Conservation (phyloP, 1,139 yeast species). For the Diutina pseudorugosa region DNA sequence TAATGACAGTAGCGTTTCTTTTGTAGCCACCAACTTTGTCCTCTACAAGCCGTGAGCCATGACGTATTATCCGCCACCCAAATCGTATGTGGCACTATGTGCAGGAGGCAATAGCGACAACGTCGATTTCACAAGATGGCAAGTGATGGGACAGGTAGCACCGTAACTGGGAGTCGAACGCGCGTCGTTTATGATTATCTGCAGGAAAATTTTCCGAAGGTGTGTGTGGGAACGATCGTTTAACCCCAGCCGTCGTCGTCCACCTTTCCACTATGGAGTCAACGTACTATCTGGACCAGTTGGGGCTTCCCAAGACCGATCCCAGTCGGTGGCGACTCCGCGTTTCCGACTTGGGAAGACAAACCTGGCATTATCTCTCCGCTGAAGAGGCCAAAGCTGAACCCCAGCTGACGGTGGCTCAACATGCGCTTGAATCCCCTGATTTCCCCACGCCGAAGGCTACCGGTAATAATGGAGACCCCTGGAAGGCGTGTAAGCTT, state of each 20-base stretch:
- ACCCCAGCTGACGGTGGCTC: constrained; percentile 23
- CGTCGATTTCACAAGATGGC: no score
- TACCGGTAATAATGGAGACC: constrained; percentile 19
- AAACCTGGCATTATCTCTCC: constrained; percentile 64
- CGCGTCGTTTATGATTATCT: not conserved
- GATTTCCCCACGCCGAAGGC: constrained; percentile 34
- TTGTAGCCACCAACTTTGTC: not conserved
- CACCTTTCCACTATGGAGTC: not conserved
- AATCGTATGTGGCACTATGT: no score
- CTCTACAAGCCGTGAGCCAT: not conserved
- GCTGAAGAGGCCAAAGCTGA: constrained; percentile 23
- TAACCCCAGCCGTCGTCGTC: not conserved
- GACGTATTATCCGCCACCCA: not conserved
- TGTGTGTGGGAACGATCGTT: not conserved
- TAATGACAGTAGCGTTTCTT: not conserved
- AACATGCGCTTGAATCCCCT: not conserved
- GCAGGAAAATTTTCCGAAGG: not conserved
- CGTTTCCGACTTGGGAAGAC: constrained; percentile 62
- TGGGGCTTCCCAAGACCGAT: constrained; percentile 62
- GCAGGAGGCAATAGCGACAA: not conserved
- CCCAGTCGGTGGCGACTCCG: constrained; percentile 62
- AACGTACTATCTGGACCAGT: constrained; percentile 41
- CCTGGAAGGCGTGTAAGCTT: constrained; percentile 55
- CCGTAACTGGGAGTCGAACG: not conserved
- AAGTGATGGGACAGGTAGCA: no score